Base-by-base conservation (phyloP, 805 yeast species). In the Blastobotrys terrestris region DNA sequence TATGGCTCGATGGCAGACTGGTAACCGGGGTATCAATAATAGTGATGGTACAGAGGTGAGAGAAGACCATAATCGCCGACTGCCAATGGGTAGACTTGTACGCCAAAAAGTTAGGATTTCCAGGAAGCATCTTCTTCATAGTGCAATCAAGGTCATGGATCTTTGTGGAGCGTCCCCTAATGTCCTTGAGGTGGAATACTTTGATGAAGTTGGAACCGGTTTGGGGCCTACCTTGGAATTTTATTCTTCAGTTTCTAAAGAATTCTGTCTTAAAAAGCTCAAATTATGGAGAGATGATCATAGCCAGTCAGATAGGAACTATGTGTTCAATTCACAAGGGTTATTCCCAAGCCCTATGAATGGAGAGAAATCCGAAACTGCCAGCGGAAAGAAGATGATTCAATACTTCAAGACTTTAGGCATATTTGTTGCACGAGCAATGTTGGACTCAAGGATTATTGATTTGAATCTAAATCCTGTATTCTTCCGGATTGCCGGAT, bases 211-310 rank as follows among this genome's bases (percentile, higher is more conserved):
- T 4, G 99, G 98, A n/a, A 84, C 96, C 0, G 99, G 99, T 0
- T 71, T 90, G 45, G 99, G 99, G 0, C 99, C 99, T 2, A 92
- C 99, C 0, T 73, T 91, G 57, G 99, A 92, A 67, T 92, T 94
- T 63, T 92, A 89, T 63, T 82, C 97, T 0, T 72, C 76, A 14
- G 89, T 87, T 1, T 89, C 97, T 0, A 80, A 75, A 53, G 90
- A 84, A 57, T 89, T 92, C 65, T 72, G 85, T 1, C 75, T 72
- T 58, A 76, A 74, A 49, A 74, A 74, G 22, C 68, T 84, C 46
- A 68, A 68, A 6, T 72, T 94, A 72, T 92, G 98, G 98, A 76
- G 95, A 59, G 69, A 64, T 41, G 67, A 64, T 21, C 63, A 64
- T 13, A 55, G 60, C 4, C 45, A 53, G 5, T 55, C 52, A 31